Base-by-base conservation (phyloP, 768 basidiomycete genomes). In the Lyophyllum atratum region DNA sequence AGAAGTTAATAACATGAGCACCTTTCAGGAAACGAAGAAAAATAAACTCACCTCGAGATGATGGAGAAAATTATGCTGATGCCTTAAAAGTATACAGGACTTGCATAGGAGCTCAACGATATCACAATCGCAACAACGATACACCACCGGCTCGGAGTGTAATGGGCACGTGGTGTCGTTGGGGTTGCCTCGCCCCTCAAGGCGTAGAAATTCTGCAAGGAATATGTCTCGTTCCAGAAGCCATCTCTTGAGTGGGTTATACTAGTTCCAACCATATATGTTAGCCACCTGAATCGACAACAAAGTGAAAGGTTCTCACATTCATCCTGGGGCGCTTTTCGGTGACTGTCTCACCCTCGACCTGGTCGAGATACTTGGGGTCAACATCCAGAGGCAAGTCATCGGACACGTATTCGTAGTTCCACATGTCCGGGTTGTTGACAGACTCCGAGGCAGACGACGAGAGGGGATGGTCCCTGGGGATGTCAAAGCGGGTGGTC, bases 41-140 rank as follows among this genome's bases (percentile, higher is more conserved):
- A 11, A 37, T 4, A 2, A 2, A 39, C 40, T 31, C 34, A 53
- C 57, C 46, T 58, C 46, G 25, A 58, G 24, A 29, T 46, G 39
- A 42, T 58, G 52, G 7, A 48, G 29, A n/a, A 19, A 25, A 43
- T 47, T 52, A 26, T 42, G 28, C 29, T 28, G 33, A 53, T 58
- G 57, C 26, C 28, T 11, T 2, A 44, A 22, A 24, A 58, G 43
- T 11, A 53, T 46, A 22, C 57, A 58, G 15, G 12, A 4, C 17
- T 53, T 37, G 40, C 57, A 58, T 19, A 53, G 37, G 3, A 53
- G 52, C 19, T 43, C 22, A 11, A 19, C 46, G 28, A 50, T 46
- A n/a, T 52, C 51, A 24, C 57, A 58, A 39, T 58, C 57, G 21
- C 19, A 15, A 28, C 57, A 53, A 24, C 52, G 8, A 26, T 54